Evolutionary conservation across 495 filamentous ascomycete genomes (phyloP).

Genomic region (Sabuloglossum arenarium): DNA sequence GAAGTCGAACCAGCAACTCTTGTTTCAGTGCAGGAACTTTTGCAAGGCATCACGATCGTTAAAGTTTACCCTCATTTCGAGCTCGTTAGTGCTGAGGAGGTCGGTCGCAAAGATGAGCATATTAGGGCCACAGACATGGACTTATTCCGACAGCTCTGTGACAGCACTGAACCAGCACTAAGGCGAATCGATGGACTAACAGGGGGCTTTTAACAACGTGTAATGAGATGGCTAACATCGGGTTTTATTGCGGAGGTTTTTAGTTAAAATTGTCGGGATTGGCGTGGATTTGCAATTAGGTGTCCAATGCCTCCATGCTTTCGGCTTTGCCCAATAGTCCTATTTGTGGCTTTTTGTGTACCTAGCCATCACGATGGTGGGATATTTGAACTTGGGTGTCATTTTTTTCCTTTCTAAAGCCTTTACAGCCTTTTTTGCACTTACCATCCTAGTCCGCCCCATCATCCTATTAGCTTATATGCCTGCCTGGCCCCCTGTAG

Average conservation of each 20-base stretch:
- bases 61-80: constrained; percentile 39
- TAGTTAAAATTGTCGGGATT: background rate
- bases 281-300: background rate
- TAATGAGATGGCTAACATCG: too few species aligned
- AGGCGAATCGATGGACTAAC: constrained; percentile 4
- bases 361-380: background rate
- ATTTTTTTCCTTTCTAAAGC: background rate
- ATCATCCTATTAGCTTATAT: too few species aligned
- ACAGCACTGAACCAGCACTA: constrained; percentile 24
- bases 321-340: too few species aligned
- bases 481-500: too few species aligned
- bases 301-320: too few species aligned
- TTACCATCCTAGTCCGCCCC: too few species aligned
- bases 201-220: background rate
- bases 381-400: background rate
- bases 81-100: constrained; percentile 37
- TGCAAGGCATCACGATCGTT: constrained; percentile 25
- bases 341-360: background rate
- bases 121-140: constrained; percentile 15
- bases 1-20: background rate
- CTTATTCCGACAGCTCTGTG: constrained; percentile 24
- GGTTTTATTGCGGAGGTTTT: too few species aligned
- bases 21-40: background rate
- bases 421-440: too few species aligned
- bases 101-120: constrained; percentile 6